These are phyloP conservation scores for Fonsecaea monophora DNA, from an alignment of 2,329 filamentous ascomycete species.

Conservation along the genomic window DNA sequence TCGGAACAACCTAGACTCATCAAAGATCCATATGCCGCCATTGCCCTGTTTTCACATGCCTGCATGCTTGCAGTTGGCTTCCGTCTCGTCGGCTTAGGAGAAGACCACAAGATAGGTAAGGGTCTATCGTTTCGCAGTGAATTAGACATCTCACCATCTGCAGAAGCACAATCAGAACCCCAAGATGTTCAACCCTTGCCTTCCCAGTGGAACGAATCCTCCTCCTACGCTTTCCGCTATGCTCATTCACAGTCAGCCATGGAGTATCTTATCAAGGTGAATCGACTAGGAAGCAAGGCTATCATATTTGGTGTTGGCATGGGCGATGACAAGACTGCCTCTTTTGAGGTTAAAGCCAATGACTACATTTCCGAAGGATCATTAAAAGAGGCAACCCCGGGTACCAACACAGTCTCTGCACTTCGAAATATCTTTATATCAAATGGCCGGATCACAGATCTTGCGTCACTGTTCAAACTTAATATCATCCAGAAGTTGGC, in stretches of 20 bases:
- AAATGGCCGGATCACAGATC: slow-evolving; percentile 69
- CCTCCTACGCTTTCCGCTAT: slow-evolving; percentile 81
- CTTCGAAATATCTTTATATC: slow-evolving; percentile 75
- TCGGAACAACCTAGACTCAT: slow-evolving; percentile 39
- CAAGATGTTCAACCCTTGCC: slow-evolving; percentile 70
- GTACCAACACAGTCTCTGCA: slow-evolving; percentile 38
- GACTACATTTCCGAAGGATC: slow-evolving; percentile 75
- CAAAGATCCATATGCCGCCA: slow-evolving; percentile 71
- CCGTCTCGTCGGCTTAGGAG: slow-evolving; percentile 79
- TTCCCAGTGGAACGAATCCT: slow-evolving; percentile 77
- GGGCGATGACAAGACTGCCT: slow-evolving; percentile 79
- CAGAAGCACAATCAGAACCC: slow-evolving; percentile 62
- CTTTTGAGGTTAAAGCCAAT: slow-evolving; percentile 74
- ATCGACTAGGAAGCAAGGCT: slow-evolving; percentile 81
- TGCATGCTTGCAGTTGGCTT: slow-evolving; percentile 83
- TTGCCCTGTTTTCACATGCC: slow-evolving; percentile 83
- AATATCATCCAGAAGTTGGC: slow-evolving; percentile 84
- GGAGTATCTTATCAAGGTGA: slow-evolving; percentile 81
- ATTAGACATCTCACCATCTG: slow-evolving; percentile 42
- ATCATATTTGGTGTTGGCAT: slow-evolving; percentile 80
- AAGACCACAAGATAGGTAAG: slow-evolving; percentile 76
- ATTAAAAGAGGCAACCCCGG: slow-evolving; percentile 57
- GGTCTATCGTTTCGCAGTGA: not conserved
- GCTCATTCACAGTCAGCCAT: slow-evolving; percentile 83
- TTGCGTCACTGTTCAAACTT: slow-evolving; percentile 75